Evolutionary conservation across 352 stramenopile species (phyloP), one percentile per base, ranked within the genome.

Genomic region (Globisporangium irregulare): DNA sequence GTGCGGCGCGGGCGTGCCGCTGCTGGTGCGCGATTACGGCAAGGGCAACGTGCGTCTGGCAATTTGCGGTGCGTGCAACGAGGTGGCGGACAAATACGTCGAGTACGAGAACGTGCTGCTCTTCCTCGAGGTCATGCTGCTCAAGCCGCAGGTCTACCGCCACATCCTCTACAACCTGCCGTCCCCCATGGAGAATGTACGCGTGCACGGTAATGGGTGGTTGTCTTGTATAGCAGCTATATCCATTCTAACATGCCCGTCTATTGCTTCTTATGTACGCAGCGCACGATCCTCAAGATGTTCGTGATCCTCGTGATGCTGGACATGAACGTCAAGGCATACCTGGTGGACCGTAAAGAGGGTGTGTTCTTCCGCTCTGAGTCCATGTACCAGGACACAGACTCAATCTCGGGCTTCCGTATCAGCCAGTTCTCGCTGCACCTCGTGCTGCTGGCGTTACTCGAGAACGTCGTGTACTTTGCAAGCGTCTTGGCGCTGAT

Each of bases 291-390:
- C n/a, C 66, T 91, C 53, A 91, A 91, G 76, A 79, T 93, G 24
- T 91, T 92, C 53, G 66, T 84, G 64, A 86, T 92, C 67, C 72
- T 94, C 25, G 82, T 90, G 36, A 90, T 94, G 83, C 75, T 94
- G 36, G 86, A 94, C 72, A 90, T 91, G 84, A 94, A 94, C 66
- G 80, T 90, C 66, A 94, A 94, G 73, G 86, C 86, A 24, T 93
- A 93, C 67, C 75, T 94, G 36, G 77, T 92, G 43, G 86, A 94
- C 73, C 73, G 81, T 27, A 71, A 81, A 32, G 76, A 79, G 10
- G 86, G 86, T 20, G 81, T 94, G 24, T 75, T 72, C 32, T 88
- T 90, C 66, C 73, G 69, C 22, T 76, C 75, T 32, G 76, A 84
- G 58, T 91, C 81, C 66, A 84, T 89, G 73, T 91, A 89, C 71